phyloP scores from a whole-genome alignment of 257 asterid genomes.

The Salvia splendens region DNA sequence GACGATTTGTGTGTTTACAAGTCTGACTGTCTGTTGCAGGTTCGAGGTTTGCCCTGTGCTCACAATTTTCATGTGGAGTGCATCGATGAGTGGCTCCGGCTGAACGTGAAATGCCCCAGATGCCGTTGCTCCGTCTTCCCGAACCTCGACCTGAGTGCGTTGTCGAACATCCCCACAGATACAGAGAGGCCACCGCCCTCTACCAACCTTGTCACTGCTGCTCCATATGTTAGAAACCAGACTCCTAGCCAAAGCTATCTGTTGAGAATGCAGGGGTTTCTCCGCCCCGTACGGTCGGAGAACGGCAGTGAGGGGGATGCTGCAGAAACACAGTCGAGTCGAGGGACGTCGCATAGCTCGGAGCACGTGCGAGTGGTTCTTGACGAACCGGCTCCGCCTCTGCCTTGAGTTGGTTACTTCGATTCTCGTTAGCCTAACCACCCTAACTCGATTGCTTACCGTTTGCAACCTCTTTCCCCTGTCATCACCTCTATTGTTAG shows the following conservation, averaged over 20 bases:
- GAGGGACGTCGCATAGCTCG: neutral
- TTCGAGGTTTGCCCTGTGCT: constrained; percentile 94
- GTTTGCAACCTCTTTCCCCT: too few species aligned
- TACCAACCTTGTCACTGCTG: constrained; percentile 51
- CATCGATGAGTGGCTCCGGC: constrained; percentile 94
- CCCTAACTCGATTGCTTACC: too few species aligned
- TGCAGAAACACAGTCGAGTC: constrained; percentile 38
- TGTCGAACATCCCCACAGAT: constrained; percentile 72
- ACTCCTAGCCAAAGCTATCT: constrained; percentile 78
- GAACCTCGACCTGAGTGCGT: constrained; percentile 86
- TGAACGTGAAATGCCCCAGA: constrained; percentile 92
- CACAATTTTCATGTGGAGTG: constrained; percentile 98
- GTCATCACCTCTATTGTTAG: too few species aligned
- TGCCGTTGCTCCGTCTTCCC: constrained; percentile 97
- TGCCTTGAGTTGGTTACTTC: too few species aligned
- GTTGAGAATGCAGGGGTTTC: constrained; percentile 51
- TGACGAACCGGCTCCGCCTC: constrained; percentile 35
- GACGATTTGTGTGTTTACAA: neutral
- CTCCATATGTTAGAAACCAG: constrained; percentile 66
- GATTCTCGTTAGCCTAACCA: too few species aligned
- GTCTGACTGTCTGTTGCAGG: constrained; percentile 32
- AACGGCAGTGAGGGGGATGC: constrained; percentile 41
- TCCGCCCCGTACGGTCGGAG: constrained; percentile 56
- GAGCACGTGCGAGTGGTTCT: constrained; percentile 54
- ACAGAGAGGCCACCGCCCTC: constrained; percentile 46